Base-by-base conservation (phyloP, 768 basidiomycete genomes). In the Xanthoconium purpureum region DNA sequence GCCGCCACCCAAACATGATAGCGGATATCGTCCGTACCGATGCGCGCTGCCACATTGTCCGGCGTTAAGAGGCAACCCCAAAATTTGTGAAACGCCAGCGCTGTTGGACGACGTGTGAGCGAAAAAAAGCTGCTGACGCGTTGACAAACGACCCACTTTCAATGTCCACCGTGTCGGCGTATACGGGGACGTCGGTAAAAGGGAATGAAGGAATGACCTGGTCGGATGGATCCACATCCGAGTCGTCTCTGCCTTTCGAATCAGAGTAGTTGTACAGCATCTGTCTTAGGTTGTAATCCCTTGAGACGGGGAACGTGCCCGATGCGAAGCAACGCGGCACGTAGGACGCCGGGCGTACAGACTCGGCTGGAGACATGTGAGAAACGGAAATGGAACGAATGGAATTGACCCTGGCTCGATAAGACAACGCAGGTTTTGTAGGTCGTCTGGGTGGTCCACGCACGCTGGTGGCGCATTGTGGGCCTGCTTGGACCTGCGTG, bases 111-210 rank as follows among this genome's bases (percentile, higher is more conserved):
- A 29, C 28, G 43, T 45, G 57, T 58, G 43, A 53, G 39, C 20
- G 32, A 15, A 28, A 13, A 13, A 14, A 14, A 36, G 15, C 36
- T 6, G 43, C 33, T 11, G 35, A 30, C 24, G 36, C 10, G 33
- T n/a, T 39, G 20, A 37, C 1, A 13, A 5, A 33, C 30, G 18
- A 69, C 78, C 52, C 66, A 81, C 81, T 70, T 63, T 75, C 65
- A 30, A 78, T 73, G 60, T 82, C 67, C 14, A 77, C 60, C 7
- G 78, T 79, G 53, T 79, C 71, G 8, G 74, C 77, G 24, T 60
- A 72, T 15, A 70, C 46, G 45, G 61, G 62, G 15, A 62, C 63
- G 13, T 70, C 63, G 47, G 40, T 59, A 64, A 68, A 72, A 0
- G 69, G 71, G 50, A 71, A 65, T 14, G 63, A 60, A 55, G 71